These are phyloP conservation scores for Hemisphaericaspora xylanilytica DNA, from an alignment of 1,139 yeast species.

Conservation along the genomic window DNA sequence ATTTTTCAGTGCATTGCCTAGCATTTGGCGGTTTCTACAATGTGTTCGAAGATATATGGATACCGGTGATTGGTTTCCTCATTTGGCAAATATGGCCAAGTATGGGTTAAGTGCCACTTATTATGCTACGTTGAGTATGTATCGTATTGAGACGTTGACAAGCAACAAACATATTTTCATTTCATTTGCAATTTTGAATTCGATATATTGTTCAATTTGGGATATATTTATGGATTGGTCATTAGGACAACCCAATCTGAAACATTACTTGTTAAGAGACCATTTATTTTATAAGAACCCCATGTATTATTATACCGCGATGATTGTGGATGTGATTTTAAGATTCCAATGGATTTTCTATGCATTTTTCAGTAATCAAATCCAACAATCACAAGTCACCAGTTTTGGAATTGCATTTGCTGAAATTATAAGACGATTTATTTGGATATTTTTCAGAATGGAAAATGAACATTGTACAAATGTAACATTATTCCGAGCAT, in stretches of 20 bases:
- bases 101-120: constrained; percentile 66
- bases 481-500: constrained; percentile 78
- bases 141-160: constrained; percentile 57
- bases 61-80: constrained; percentile 96
- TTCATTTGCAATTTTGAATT: constrained; percentile 69
- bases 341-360: constrained; percentile 93
- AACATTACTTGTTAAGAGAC: constrained; percentile 62
- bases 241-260: constrained; percentile 63
- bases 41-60: constrained; percentile 90
- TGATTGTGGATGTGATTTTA: constrained; percentile 66
- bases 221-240: constrained; percentile 97
- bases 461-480: constrained; percentile 95
- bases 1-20: constrained; percentile 78
- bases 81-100: constrained; percentile 84
- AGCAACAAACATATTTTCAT: constrained; percentile 60
- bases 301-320: constrained; percentile 67
- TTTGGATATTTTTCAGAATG: constrained; percentile 90
- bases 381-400: constrained; percentile 89
- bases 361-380: constrained; percentile 64
- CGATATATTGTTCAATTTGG: constrained; percentile 73
- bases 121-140: constrained; percentile 73
- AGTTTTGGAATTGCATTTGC: constrained; percentile 81
- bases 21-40: constrained; percentile 86
- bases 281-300: constrained; percentile 63
- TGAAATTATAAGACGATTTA: constrained; percentile 74